A percentile compares a stretch with the other conserved stretches of the same genome.
Conservation (phyloP, 1,139 yeast species). For the Meyerozyma elateridarum region DNA sequence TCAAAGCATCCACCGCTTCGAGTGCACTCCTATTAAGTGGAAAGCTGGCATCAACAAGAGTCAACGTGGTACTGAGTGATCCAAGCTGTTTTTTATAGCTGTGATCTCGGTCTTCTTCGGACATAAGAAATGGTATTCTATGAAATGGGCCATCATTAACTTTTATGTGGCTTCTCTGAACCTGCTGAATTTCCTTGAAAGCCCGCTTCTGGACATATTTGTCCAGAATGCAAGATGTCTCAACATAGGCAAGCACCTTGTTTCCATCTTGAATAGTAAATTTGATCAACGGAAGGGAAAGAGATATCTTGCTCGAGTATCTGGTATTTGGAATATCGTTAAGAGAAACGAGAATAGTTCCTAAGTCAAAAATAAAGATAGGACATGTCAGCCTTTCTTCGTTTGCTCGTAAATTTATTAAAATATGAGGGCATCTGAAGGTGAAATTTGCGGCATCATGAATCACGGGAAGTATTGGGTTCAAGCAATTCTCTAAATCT, state of each 20-base stretch:
- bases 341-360: constrained; percentile 40
- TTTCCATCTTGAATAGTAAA: constrained; percentile 24
- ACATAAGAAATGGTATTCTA: constrained; percentile 67
- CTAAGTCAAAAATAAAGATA: constrained; percentile 22
- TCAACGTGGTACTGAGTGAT: constrained; percentile 54
- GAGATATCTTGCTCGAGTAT: constrained; percentile 53
- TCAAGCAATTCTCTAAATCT: constrained; percentile 72
- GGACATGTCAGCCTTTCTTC: constrained; percentile 16
- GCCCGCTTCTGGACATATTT: constrained; percentile 55
- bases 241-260: constrained; percentile 27
- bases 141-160: constrained; percentile 81
- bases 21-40: constrained; percentile 38
- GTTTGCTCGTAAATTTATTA: constrained; percentile 21
- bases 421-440: constrained; percentile 37
- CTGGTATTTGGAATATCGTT: constrained; percentile 70
- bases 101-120: constrained; percentile 38
- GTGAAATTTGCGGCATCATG: constrained; percentile 67
- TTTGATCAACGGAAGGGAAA: constrained; percentile 45
- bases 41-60: constrained; percentile 60
- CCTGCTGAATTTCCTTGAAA: constrained; percentile 38
- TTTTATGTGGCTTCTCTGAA: constrained; percentile 64
- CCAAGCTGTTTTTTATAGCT: constrained; percentile 46
- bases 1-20: constrained; percentile 1
- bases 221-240: constrained; percentile 56
- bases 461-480: constrained; percentile 50